These are phyloP conservation scores for Podospora conica DNA, from an alignment of 495 filamentous ascomycete genomes.

Conservation along the genomic window DNA sequence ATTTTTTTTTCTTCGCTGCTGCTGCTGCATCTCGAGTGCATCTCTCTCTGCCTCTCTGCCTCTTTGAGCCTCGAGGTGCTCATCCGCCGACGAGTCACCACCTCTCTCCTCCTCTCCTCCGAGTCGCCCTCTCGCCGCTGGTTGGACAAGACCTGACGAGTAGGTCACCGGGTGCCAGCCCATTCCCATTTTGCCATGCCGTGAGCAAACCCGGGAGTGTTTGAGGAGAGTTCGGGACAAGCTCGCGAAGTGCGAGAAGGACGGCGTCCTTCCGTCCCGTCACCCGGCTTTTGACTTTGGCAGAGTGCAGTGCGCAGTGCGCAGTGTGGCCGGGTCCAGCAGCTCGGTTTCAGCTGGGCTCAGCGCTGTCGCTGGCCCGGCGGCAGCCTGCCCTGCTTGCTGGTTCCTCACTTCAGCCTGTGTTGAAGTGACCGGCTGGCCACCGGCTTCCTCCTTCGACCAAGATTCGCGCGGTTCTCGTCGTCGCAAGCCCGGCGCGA, in stretches of 20 bases:
- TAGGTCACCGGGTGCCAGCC: no score
- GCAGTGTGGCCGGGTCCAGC: conserved; percentile 25
- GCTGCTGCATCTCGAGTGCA: no score
- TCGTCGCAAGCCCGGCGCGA: conserved; percentile 1
- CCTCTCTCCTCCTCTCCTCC: not conserved
- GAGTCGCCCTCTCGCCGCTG: not conserved
- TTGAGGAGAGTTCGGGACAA: conserved; percentile 15
- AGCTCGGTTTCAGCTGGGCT: conserved; percentile 25
- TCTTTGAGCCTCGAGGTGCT: no score
- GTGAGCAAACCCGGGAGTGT: conserved; percentile 24
- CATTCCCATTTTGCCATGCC: conserved; percentile 1
- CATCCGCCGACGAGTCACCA: not conserved
- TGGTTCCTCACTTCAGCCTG: conserved; percentile 23
- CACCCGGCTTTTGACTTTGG: no score
- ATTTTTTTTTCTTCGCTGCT: no score
- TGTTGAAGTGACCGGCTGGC: conserved; percentile 13
- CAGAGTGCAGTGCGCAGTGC: no score
- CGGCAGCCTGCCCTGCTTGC: conserved; percentile 8
- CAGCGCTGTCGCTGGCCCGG: not conserved
- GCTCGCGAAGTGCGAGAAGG: conserved; percentile 3
- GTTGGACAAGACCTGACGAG: not conserved
- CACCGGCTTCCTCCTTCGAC: conserved; percentile 7
- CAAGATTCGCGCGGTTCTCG: conserved; percentile 3
- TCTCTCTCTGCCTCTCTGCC: not conserved
- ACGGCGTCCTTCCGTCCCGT: conserved; percentile 15